Evolutionary conservation across 1,139 yeast species (phyloP).

Genomic region (Saccharomycopsis hybrid): DNA sequence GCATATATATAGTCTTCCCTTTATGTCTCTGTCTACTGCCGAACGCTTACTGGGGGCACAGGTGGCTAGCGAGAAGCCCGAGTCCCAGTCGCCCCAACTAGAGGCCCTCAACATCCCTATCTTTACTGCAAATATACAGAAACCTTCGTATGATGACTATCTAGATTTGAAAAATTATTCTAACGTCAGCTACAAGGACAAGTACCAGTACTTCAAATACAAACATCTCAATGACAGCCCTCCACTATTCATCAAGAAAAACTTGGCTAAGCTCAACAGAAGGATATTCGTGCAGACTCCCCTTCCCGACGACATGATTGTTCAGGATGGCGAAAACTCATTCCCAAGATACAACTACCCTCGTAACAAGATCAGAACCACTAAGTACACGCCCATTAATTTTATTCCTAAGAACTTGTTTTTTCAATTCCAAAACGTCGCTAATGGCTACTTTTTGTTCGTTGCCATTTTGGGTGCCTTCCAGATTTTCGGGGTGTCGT

Average conservation of each 20-base stretch:
- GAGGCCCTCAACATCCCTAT: neutral
- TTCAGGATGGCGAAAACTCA: conserved; percentile 47
- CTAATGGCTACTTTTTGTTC: conserved; percentile 80
- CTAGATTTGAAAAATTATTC: conserved; percentile 12
- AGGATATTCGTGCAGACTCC: conserved; percentile 60
- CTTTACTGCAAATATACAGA: neutral
- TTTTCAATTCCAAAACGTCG: conserved; percentile 81
- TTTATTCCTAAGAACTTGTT: conserved; percentile 80
- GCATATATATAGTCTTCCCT: too few relatives aligned
- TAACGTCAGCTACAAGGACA: conserved; percentile 10
- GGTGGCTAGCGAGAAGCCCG: too few relatives aligned
- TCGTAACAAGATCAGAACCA: conserved; percentile 89
- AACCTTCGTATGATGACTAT: conserved; percentile 16
- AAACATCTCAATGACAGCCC: conserved; percentile 5
- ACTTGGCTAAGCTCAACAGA: conserved; percentile 29
- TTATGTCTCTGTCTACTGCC: too few relatives aligned
- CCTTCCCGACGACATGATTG: conserved; percentile 57
- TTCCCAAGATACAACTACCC: conserved; percentile 52
- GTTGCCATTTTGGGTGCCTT: conserved; percentile 81
- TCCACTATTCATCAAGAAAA: conserved; percentile 15
- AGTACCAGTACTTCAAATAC: conserved; percentile 5
- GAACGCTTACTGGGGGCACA: too few relatives aligned
- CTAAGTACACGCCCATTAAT: conserved; percentile 87
- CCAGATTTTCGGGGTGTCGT: conserved; percentile 84
- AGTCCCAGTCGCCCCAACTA: too few relatives aligned